These are phyloP conservation scores for Pythium coloratum DNA, from an alignment of 352 stramenopile species.

Conservation along the genomic window DNA sequence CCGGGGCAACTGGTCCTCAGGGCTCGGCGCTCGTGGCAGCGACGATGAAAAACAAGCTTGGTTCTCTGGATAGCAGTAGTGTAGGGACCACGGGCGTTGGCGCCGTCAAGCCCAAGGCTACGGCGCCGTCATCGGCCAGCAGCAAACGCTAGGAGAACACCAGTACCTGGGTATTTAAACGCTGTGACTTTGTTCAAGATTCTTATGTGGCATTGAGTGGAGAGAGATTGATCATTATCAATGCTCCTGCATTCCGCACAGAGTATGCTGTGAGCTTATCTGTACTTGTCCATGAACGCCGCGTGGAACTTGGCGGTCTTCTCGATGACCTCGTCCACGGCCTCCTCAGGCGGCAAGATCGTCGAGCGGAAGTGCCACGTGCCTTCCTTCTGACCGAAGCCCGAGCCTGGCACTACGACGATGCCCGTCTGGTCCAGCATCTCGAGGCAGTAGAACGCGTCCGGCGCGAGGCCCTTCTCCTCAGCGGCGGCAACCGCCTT, in stretches of 20 bases:
- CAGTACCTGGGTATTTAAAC: constrained; percentile 13
- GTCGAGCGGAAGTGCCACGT: constrained; percentile 99
- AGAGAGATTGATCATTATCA: neutral
- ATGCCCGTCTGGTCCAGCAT: constrained; percentile 97
- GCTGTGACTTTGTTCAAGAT: constrained; percentile 9
- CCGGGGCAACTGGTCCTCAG: constrained; percentile 14
- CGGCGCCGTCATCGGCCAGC: constrained; percentile 29
- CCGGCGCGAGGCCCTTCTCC: constrained; percentile 75
- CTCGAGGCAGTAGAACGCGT: constrained; percentile 97
- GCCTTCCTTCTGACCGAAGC: constrained; percentile 96
- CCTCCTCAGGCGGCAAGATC: constrained; percentile 97
- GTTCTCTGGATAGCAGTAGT: constrained; percentile 35
- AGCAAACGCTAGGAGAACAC: constrained; percentile 26
- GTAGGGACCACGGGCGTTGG: constrained; percentile 8
- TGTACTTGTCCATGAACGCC: constrained; percentile 95
- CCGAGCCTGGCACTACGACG: constrained; percentile 97
- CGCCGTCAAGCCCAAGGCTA: constrained; percentile 37
- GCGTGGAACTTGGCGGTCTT: constrained; percentile 95
- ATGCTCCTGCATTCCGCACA: neutral
- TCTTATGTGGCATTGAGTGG: neutral
- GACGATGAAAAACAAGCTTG: constrained; percentile 40
- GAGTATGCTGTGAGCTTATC: constrained; percentile 37
- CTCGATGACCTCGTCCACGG: constrained; percentile 94
- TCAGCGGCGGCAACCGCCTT: constrained; percentile 86
- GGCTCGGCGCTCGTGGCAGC: constrained; percentile 30